Base-by-base conservation (phyloP, 2,329 filamentous ascomycete species). In the Trichoderma atrobrunneum region DNA sequence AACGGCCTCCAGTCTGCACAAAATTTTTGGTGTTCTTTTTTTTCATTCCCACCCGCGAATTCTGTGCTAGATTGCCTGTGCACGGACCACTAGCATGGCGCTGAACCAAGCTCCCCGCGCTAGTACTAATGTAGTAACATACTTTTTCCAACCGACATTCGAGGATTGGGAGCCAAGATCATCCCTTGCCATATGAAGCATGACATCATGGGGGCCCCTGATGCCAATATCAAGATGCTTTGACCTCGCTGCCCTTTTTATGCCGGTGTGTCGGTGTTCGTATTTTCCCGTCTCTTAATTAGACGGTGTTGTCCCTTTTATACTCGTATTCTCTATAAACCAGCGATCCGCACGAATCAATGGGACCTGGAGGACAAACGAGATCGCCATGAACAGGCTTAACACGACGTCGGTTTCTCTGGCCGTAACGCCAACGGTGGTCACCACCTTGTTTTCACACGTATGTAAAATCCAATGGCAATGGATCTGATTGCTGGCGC, bases 371-470 rank as follows among this genome's bases (percentile, higher is more conserved):
- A 18, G 59, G 24, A 30, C 16, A 51, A 64, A 34, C 54, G 36
- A 30, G 12, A 51, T 66, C 64, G 39, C 28, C 36, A 87, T 87
- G 85, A 85, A 84, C 73, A 79, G 79, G 70, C 88, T 96, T 77
- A 95, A 93, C 82, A 97, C 94, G 21, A 87, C 95, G 51, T 90
- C 92, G 16, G 91, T 98, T 73, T 90, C 91, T 72, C 88, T 93
- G 75, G 94, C 94, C 64, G 92, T 98, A 70, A 94, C 94, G 74
- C 95, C 96, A 14, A 94, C 93, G 4, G 92, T 97, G 61, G 87
- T 98, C 71, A 91, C 93, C 75, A 98, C 95, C 16, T 91, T 95
- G 74, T 86, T 98, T 77, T 91, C 91, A 72, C 96, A 98, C 86
- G 93, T 95, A 87, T 77, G 90, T 80, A 24, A 18, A 43, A 48